A percentile compares a stretch with the other conserved stretches of the same genome.
phyloP scores from a whole-genome alignment of 2,329 filamentous ascomycete genomes.

The Monosporascus sp. region DNA sequence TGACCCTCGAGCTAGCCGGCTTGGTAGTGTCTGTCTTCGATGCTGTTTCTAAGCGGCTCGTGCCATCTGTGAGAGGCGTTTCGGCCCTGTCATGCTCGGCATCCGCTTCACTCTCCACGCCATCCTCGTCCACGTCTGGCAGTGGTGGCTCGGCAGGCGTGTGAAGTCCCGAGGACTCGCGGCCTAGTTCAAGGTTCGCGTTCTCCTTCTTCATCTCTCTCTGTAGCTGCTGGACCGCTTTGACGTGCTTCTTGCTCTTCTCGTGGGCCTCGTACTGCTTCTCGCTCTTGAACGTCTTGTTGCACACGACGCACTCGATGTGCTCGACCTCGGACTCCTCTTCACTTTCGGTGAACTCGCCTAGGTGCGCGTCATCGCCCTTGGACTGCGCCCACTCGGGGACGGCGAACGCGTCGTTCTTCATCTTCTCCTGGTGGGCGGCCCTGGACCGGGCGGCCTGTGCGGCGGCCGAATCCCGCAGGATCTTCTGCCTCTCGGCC shows the following conservation, averaged over 20 bases:
- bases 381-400: conserved; percentile 71
- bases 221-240: conserved; percentile 74
- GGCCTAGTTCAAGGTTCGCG: conserved; percentile 48
- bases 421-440: conserved; percentile 70
- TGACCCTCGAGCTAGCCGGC: conserved; percentile 2
- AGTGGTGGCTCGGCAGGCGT: background rate
- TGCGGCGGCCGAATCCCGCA: conserved; percentile 73
- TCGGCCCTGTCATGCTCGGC: conserved; percentile 1
- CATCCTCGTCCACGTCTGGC: conserved; percentile 2
- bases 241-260: conserved; percentile 93
- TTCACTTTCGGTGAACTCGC: conserved; percentile 56
- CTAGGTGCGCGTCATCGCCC: conserved; percentile 41
- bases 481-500: conserved; percentile 69
- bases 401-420: conserved; percentile 49
- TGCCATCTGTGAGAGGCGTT: conserved; percentile 2
- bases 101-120: conserved; percentile 1
- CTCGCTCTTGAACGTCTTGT: conserved; percentile 81
- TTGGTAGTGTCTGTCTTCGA: conserved; percentile 4
- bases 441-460: conserved; percentile 81
- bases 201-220: conserved; percentile 82
- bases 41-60: conserved; percentile 1
- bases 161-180: conserved; percentile 2
- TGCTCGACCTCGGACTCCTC: conserved; percentile 52
- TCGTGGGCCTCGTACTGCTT: conserved; percentile 89
- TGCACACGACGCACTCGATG: conserved; percentile 73